A percentile compares a stretch with the other conserved stretches of the same genome.
These are phyloP conservation scores for Filobasidium uniguttulatum DNA, from an alignment of 1,284 basidiomycete species.

Conservation along the genomic window DNA sequence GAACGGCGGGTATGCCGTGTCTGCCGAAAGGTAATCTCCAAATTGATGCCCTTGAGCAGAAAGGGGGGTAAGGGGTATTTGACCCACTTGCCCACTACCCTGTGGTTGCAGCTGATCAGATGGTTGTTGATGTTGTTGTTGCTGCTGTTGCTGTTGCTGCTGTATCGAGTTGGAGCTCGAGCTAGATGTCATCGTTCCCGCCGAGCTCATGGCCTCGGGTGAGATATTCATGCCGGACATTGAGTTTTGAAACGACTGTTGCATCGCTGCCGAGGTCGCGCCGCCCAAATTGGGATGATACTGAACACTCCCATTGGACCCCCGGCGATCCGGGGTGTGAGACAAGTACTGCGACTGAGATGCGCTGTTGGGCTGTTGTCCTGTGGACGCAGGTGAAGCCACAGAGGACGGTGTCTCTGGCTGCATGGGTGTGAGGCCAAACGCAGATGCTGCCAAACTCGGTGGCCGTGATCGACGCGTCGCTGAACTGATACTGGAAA, in stretches of 20 bases:
- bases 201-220: conserved; percentile 19
- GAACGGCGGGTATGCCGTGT: not conserved
- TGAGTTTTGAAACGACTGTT: conserved; percentile 22
- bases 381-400: conserved; percentile 16
- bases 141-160: not conserved
- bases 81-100: no score
- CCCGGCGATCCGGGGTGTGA: conserved; percentile 17
- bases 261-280: no score
- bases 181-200: conserved; percentile 9
- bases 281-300: no score
- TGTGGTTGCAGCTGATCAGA: no score
- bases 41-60: no score
- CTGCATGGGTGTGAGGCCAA: conserved; percentile 26
- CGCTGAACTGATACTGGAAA: conserved; percentile 17
- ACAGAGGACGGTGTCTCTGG: conserved; percentile 19
- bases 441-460: conserved; percentile 28
- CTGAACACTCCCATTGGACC: conserved; percentile 15
- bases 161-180: conserved; percentile 10
- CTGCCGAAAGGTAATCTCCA: not conserved
- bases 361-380: no score
- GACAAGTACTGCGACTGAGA: no score
- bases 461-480: conserved; percentile 21
- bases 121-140: not conserved
- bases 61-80: no score
- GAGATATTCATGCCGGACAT: conserved; percentile 27